A percentile compares a stretch with the other conserved stretches of the same genome.
These are phyloP conservation scores for Senecio squalidus DNA, from an alignment of 140 eudicot species.

Conservation along the genomic window DNA sequence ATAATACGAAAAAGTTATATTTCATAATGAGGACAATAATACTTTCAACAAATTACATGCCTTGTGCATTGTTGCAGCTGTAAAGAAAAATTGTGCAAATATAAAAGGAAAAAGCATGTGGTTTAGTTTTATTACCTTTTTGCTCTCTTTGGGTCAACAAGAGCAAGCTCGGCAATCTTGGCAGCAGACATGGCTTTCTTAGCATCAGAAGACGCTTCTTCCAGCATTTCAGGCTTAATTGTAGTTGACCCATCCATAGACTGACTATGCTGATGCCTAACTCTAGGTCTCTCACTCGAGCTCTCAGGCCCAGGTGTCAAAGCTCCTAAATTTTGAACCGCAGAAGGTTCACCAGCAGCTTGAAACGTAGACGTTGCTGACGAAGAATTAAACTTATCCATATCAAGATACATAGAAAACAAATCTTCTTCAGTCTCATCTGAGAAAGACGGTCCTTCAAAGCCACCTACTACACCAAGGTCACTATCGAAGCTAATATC, in stretches of 20 bases:
- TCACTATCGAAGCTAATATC: constrained; percentile 91
- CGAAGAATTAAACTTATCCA: constrained; percentile 73
- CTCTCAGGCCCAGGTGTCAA: constrained; percentile 24
- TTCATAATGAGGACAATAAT: not conserved
- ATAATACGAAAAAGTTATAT: not conserved
- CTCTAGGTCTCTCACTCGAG: constrained; percentile 52
- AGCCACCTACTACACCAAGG: constrained; percentile 81
- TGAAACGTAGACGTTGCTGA: constrained; percentile 66
- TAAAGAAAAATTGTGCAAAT: not conserved
- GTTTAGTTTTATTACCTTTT: constrained; percentile 48
- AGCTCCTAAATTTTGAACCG: constrained; percentile 22
- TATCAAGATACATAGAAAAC: constrained; percentile 77
- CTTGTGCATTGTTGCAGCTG: not conserved
- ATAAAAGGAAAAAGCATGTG: not conserved
- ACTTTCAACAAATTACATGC: not conserved
- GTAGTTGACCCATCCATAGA: constrained; percentile 84
- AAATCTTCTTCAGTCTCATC: constrained; percentile 87
- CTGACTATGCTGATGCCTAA: constrained; percentile 93
- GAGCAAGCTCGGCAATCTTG: constrained; percentile 94
- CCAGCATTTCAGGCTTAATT: constrained; percentile 78
- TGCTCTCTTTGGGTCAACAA: constrained; percentile 92
- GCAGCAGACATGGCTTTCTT: constrained; percentile 96
- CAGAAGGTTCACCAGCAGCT: constrained; percentile 49
- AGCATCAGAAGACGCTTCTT: constrained; percentile 56
- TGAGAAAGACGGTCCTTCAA: constrained; percentile 80